Evolutionary conservation across 164 flowering plant species (phyloP), one percentile per base, ranked within the genome.

Genomic region (Tetracentron sinense): DNA sequence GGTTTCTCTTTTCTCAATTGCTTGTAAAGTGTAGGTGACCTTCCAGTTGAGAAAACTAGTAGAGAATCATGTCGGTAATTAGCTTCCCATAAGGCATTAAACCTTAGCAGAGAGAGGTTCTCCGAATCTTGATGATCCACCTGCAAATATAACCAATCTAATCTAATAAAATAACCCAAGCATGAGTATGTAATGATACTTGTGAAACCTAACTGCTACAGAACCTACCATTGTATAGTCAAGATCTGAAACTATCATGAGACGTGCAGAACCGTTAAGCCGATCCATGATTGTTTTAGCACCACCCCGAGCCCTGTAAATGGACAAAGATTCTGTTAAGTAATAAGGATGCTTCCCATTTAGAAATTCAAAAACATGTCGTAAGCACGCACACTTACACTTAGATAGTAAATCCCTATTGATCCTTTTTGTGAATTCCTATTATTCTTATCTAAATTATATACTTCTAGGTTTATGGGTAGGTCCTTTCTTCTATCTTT

Each of bases 181-280:
- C 48, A 60, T 48, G 12, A 1, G 20, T 31, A 26, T 26, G 16
- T 47, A 28, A 50, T 4, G 44, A 50, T 33, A 60, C 19, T 19
- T 15, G 2, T 19, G 21, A 31, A 28, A 25, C 4, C 27, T 54
- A 30, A 49, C 1, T 30, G 29, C 7, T 14, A 23, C n/a, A 20
- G 53, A 19, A 59, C 89, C 21, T 33, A 90, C 99, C 99, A 95
- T 92, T 22, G 99, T 95, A 63, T 84, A 83, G 80, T 95, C 99
- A 69, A 92, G 96, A 84, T 95, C 99, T 0, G 99, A 92, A 67
- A 95, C 99, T 58, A 95, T 81, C 97, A 95, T 92, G 54, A 95
- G 85, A 56, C 81, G 89, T 23, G 97, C 82, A 61, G 96, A 58
- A 52, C 69, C 61, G 27, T 42, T 63, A 7, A 94, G 82, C 55